Evolutionary conservation across 2,329 filamentous ascomycete genomes (phyloP).

Genomic region (Drechslera avenae): DNA sequence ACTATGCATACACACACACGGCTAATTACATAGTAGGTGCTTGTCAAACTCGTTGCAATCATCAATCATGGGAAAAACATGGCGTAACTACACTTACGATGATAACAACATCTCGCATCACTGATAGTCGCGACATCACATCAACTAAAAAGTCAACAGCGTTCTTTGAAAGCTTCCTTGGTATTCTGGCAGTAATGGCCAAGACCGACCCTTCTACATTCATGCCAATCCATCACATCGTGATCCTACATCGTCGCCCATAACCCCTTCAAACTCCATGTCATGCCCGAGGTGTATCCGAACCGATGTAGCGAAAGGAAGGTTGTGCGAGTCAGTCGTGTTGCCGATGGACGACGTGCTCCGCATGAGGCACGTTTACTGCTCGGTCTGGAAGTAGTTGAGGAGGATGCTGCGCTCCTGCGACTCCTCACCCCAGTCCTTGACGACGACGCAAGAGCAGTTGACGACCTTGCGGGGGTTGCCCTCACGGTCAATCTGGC

Average conservation of each 20-base stretch:
- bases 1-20: too few species aligned
- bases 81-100: too few species aligned
- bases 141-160: not conserved
- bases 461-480: constrained; percentile 99
- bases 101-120: too few species aligned
- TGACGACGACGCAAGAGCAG: constrained; percentile 99
- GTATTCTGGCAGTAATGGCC: constrained; percentile 3
- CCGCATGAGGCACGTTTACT: constrained; percentile 47
- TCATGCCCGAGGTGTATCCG: constrained; percentile 16
- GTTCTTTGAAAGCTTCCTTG: constrained; percentile 11
- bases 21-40: too few species aligned
- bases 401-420: constrained; percentile 98
- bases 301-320: constrained; percentile 24
- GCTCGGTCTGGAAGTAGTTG: constrained; percentile 98
- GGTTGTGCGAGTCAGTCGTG: constrained; percentile 15
- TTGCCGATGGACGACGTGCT: constrained; percentile 10
- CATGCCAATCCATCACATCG: constrained; percentile 19
- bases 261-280: constrained; percentile 16
- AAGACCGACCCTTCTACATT: constrained; percentile 17
- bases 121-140: not conserved
- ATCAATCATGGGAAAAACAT: too few species aligned
- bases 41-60: too few species aligned
- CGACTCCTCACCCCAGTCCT: constrained; percentile 99
- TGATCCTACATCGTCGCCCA: constrained; percentile 2
- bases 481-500: constrained; percentile 97